These are phyloP conservation scores for Citrus hindsii DNA, from an alignment of 345 rosid species.

Conservation along the genomic window DNA sequence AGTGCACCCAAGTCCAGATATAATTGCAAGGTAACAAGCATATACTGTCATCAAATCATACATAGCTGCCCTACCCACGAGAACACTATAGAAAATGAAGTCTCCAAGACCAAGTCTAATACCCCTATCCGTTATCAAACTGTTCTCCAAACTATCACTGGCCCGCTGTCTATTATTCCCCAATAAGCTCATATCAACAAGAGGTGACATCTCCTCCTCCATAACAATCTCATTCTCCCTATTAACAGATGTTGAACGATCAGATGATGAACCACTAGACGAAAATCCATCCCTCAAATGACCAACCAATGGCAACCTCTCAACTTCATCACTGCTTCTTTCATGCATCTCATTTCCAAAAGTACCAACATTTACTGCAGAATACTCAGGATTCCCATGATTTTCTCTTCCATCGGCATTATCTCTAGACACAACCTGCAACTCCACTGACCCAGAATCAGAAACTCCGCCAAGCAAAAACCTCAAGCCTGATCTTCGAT, in stretches of 20 bases:
- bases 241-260: slow-evolving; percentile 43
- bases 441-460: slow-evolving; percentile 71
- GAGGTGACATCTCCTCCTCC: slow-evolving; percentile 83
- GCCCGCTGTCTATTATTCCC: slow-evolving; percentile 35
- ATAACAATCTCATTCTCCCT: slow-evolving; percentile 35
- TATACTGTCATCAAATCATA: slow-evolving; percentile 97
- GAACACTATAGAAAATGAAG: slow-evolving; percentile 96
- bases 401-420: slow-evolving; percentile 30
- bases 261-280: slow-evolving; percentile 43
- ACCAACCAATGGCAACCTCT: slow-evolving; percentile 46
- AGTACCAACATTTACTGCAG: slow-evolving; percentile 24
- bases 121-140: slow-evolving; percentile 37
- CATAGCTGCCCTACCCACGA: slow-evolving; percentile 99
- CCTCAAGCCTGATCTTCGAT: slow-evolving; percentile 45
- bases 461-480: slow-evolving; percentile 63
- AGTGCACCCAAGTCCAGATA: slow-evolving; percentile 97
- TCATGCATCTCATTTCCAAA: slow-evolving; percentile 30
- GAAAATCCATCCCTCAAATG: slow-evolving; percentile 35
- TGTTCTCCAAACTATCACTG: slow-evolving; percentile 13
- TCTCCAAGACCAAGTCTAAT: slow-evolving; percentile 96
- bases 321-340: slow-evolving; percentile 39
- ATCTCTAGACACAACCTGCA: slow-evolving; percentile 50
- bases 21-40: slow-evolving; percentile 93
- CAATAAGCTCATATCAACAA: slow-evolving; percentile 55
- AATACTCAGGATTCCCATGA: slow-evolving; percentile 23